phyloP scores from a whole-genome alignment of 2,329 filamentous ascomycete species.

The Colletotrichum brevisporum region DNA sequence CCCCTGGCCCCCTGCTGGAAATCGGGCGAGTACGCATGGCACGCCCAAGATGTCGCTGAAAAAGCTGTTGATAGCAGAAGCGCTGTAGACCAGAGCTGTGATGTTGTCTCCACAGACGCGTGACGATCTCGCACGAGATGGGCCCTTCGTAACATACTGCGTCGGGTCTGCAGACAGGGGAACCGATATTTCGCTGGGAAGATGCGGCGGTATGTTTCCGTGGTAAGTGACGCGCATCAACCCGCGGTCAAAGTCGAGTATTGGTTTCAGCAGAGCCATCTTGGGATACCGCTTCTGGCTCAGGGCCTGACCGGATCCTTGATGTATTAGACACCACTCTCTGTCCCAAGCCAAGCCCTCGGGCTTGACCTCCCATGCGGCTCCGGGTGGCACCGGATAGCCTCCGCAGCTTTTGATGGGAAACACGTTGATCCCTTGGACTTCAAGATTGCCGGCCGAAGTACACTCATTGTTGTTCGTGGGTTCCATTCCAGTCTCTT shows the following conservation, averaged over 20 bases:
- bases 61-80: constrained; percentile 76
- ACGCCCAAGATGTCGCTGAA: constrained; percentile 83
- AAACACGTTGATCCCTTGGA: constrained; percentile 82
- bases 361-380: constrained; percentile 80
- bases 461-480: background rate
- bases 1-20: constrained; percentile 77
- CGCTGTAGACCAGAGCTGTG: constrained; percentile 78
- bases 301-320: constrained; percentile 85
- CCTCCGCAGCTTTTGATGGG: constrained; percentile 96
- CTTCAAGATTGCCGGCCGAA: constrained; percentile 41
- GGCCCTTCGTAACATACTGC: constrained; percentile 61
- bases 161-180: constrained; percentile 79
- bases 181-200: constrained; percentile 59
- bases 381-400: constrained; percentile 75
- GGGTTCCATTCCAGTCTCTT: constrained; percentile 36
- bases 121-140: constrained; percentile 64
- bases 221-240: constrained; percentile 73
- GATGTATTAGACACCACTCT: constrained; percentile 95
- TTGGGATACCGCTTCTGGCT: constrained; percentile 90
- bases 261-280: constrained; percentile 87
- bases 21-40: constrained; percentile 86
- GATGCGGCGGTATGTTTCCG: constrained; percentile 47
- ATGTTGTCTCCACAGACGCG: constrained; percentile 89
- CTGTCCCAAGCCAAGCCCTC: constrained; percentile 95
- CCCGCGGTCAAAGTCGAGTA: constrained; percentile 78